Evolutionary conservation across 192 early-diverging fungal genomes (phyloP).

Genomic region (Geranomyces michiganensis): DNA sequence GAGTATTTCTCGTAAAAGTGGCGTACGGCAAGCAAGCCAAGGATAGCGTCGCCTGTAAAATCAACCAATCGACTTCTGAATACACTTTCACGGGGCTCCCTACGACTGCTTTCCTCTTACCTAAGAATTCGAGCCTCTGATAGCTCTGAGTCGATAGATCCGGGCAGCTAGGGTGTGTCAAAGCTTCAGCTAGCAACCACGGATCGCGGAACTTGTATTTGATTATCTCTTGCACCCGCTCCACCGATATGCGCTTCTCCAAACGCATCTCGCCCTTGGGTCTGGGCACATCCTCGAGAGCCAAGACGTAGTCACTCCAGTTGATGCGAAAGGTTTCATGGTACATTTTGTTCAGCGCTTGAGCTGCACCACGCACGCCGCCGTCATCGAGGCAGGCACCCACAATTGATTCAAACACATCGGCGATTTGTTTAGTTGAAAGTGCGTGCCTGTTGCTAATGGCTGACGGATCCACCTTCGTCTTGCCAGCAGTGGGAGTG

Average conservation of each 20-base stretch:
- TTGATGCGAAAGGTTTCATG: slow-evolving; percentile 22
- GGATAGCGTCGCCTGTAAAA: slow-evolving; percentile 50
- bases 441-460: slow-evolving; percentile 37
- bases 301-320: slow-evolving; percentile 30
- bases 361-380: slow-evolving; percentile 36
- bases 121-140: slow-evolving; percentile 90
- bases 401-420: slow-evolving; percentile 81
- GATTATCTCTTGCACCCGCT: slow-evolving; percentile 31
- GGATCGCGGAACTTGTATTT: slow-evolving; percentile 75
- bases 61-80: no score
- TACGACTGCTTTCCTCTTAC: slow-evolving; percentile 35
- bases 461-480: slow-evolving; percentile 1
- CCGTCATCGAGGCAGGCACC: slow-evolving; percentile 73
- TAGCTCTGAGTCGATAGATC: slow-evolving; percentile 50
- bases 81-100: background rate
- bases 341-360: slow-evolving; percentile 39
- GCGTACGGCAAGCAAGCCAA: slow-evolving; percentile 48
- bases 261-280: background rate
- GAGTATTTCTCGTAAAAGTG: slow-evolving; percentile 74
- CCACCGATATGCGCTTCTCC: slow-evolving; percentile 1
- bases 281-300: background rate
- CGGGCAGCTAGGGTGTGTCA: slow-evolving; percentile 81
- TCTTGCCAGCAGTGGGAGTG: background rate
- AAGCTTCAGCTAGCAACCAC: slow-evolving; percentile 70
- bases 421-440: slow-evolving; percentile 85